Evolutionary conservation across 108 stramenopile genomes (phyloP), one percentile per base, ranked within the genome.

Genomic region (Cyclotella baltica): DNA sequence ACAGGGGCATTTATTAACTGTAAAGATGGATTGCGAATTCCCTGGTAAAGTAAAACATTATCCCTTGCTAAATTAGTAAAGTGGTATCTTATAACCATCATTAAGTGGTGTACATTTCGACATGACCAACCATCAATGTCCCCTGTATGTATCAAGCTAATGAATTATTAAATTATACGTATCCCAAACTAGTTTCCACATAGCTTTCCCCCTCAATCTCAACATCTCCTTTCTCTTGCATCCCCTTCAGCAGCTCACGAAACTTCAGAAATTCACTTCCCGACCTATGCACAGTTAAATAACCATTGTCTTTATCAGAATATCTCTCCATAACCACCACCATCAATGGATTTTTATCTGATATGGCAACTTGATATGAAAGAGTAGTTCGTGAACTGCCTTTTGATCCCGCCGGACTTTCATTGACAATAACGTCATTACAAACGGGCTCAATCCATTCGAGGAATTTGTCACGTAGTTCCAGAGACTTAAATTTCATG

Each of bases 1-100:
- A 92, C 93, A 23, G 95, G 95, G 19, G 50, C 70, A 52, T 96
- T 93, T 77, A 84, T 96, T 77, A 96, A 96, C 76, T 91, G 93
- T 72, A 93, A 96, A 61, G 95, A 96, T 74, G 93, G 93, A 13
- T 74, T 88, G 38, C 70, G 67, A 55, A 96, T 96, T 64, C 95
- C 95, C 23, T 96, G 92, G 92, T 96, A 92, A 74, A 33, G n/a
- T n/a, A 27, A n/a, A 23, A 25, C 1, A 25, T 27, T 55, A 22
- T 25, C 20, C 1, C 3, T 27, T 23, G 47, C 47, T 43, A n/a
- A 48, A n/a, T 2, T 2, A n/a, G n/a, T 6, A 48, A n/a, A 16
- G 6, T 48, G 47, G 19, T 48, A 6, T 16, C 47, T 16, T 48
- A 48, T 23, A 35, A 23, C 53, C 19, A 25, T 16, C 23, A 23